Percentiles rank a stretch among this genome's conserved stretches.
These are phyloP conservation scores for Syzygium aqueum DNA, from an alignment of 345 rosid genomes.

Conservation along the genomic window DNA sequence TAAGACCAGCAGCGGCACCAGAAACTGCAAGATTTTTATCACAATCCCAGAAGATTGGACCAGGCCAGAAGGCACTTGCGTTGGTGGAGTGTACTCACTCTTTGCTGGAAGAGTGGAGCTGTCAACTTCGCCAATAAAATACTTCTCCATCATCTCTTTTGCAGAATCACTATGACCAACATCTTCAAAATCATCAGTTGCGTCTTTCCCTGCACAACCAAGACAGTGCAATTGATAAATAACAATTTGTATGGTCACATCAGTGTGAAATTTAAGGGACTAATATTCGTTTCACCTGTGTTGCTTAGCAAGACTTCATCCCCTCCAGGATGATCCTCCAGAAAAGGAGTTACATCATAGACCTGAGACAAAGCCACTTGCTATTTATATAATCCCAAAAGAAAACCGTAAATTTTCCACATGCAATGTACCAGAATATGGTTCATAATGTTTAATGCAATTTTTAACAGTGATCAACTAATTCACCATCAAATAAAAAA, in stretches of 20 bases:
- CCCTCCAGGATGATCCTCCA: slow-evolving; percentile 90
- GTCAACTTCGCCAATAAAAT: slow-evolving; percentile 57
- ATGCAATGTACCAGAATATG: not conserved
- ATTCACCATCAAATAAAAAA: not conserved
- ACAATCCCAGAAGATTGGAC: slow-evolving; percentile 14
- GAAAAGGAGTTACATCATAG: slow-evolving; percentile 65
- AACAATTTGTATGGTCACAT: not conserved
- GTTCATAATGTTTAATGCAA: not conserved
- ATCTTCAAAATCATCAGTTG: slow-evolving; percentile 67
- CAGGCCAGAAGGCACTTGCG: not conserved
- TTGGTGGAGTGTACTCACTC: slow-evolving; percentile 22
- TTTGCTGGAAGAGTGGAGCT: slow-evolving; percentile 34
- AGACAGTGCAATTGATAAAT: not conserved
- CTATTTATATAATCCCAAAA: not conserved
- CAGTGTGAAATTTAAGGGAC: not conserved
- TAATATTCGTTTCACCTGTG: slow-evolving; percentile 32
- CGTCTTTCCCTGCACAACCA: slow-evolving; percentile 54
- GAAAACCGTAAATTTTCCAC: not conserved
- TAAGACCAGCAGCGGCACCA: slow-evolving; percentile 55
- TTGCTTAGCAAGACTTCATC: slow-evolving; percentile 68
- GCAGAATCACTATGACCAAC: slow-evolving; percentile 71
- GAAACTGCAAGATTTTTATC: slow-evolving; percentile 35
- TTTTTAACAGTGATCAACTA: not conserved
- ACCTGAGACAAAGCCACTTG: slow-evolving; percentile 33
- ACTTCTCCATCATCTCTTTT: slow-evolving; percentile 46